Evolutionary conservation across 2,329 filamentous ascomycete genomes (phyloP).

Genomic region (Talaromyces piceae): DNA sequence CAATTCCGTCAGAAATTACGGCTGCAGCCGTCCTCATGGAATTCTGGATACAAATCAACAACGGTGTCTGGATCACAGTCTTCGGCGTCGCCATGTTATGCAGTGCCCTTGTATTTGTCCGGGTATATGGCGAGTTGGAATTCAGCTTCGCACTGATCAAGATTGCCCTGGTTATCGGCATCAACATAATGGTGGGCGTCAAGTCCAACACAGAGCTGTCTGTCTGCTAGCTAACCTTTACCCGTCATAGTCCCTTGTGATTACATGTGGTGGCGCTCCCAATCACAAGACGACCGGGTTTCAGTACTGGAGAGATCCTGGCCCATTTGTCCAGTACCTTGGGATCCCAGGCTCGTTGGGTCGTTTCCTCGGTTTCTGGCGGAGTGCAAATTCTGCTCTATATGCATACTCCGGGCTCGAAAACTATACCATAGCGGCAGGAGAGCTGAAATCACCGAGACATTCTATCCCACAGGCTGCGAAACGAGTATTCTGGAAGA

Average conservation of each 20-base stretch:
- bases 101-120: slow-evolving; percentile 42
- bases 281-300: slow-evolving; percentile 45
- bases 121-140: slow-evolving; percentile 47
- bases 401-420: slow-evolving; percentile 44
- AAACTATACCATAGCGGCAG: slow-evolving; percentile 53
- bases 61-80: slow-evolving; percentile 47
- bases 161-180: slow-evolving; percentile 44
- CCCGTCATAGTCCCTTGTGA: slow-evolving; percentile 33
- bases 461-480: slow-evolving; percentile 54
- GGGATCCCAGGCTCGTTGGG: slow-evolving; percentile 37
- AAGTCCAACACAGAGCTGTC: background rate
- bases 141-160: slow-evolving; percentile 49
- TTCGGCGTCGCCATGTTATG: slow-evolving; percentile 51
- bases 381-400: slow-evolving; percentile 35
- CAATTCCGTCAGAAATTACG: slow-evolving; percentile 52
- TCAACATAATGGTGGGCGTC: slow-evolving; percentile 39
- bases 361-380: slow-evolving; percentile 45
- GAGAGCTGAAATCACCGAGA: slow-evolving; percentile 51
- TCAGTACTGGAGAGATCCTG: slow-evolving; percentile 44
- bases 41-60: slow-evolving; percentile 48
- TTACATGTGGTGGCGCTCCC: slow-evolving; percentile 48
- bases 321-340: slow-evolving; percentile 44
- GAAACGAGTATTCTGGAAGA: slow-evolving; percentile 52
- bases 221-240: background rate
- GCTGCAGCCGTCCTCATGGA: slow-evolving; percentile 59